Base-by-base conservation (phyloP, 345 rosid genomes). In the Gossypium thurberi region DNA sequence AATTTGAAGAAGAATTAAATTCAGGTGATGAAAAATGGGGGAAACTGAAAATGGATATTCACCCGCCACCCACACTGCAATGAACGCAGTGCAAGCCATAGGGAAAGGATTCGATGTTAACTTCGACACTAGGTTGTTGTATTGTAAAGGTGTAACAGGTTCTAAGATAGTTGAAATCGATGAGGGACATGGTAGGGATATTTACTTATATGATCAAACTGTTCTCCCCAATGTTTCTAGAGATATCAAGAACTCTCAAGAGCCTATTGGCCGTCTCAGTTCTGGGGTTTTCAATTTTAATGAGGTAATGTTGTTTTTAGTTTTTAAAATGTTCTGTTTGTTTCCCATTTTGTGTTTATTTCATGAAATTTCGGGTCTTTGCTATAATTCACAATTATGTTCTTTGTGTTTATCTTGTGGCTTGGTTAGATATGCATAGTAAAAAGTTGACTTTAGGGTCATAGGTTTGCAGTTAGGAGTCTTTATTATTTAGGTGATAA, bases 101-200 rank as follows among this genome's bases (percentile, higher is more conserved):
- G 94, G 94, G 62, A 84, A 89, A 73, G 94, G 94, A 2, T 89
- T 89, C 60, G 94, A 87, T 82, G 91, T 84, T 55, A 89, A 87
- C 72, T 86, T 74, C 44, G 94, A 89, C 74, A 85, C 91, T 43
- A 86, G 94, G 85, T 75, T 89, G 81, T 50, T 89, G 81, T 89
- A 89, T 26, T 89, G 94, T 69, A 89, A 89, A 76, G 94, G 94
- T 17, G 75, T 73, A 14, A 79, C 81, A 0, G 90, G 89, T 64
- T 82, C 85, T 53, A 81, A 85, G 74, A 58, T 89, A 10, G 87
- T 89, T 48, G 85, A 86, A 79, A 77, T 87, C 68, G 91, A 89
- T 75, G 87, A 85, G 67, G 85, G 85, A 42, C 60, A 74, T 70
- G 61, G 14, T 25, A 59, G 78, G 64, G 85, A 90, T 78, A 81